phyloP scores from a whole-genome alignment of 1,284 basidiomycete genomes.

The Rhizoctonia solani region DNA sequence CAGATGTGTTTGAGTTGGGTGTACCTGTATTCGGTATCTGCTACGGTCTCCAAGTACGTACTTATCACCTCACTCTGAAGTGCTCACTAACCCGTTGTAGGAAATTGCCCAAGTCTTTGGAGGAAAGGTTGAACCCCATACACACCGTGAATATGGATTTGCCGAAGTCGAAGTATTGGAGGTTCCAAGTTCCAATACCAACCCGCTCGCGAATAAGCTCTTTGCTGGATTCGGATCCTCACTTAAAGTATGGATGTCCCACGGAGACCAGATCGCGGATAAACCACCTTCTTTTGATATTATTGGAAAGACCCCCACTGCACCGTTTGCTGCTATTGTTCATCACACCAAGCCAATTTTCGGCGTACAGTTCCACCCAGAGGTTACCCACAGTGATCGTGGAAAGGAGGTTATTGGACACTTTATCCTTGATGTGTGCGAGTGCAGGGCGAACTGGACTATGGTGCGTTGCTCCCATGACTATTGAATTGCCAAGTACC shows the following conservation, averaged over 20 bases:
- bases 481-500: slow-evolving; percentile 3
- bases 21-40: slow-evolving; percentile 97
- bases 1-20: slow-evolving; percentile 88
- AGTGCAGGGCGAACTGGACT: slow-evolving; percentile 86
- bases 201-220: slow-evolving; percentile 68
- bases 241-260: slow-evolving; percentile 97
- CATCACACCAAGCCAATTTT: slow-evolving; percentile 91
- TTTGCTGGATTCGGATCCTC: slow-evolving; percentile 51
- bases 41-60: slow-evolving; percentile 89
- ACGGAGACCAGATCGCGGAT: slow-evolving; percentile 90
- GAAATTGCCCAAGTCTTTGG: slow-evolving; percentile 93
- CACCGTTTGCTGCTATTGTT: slow-evolving; percentile 92
- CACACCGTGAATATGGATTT: slow-evolving; percentile 95
- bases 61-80: not conserved
- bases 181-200: slow-evolving; percentile 56
- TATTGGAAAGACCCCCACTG: slow-evolving; percentile 85
- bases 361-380: slow-evolving; percentile 99
- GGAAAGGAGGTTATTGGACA: slow-evolving; percentile 90
- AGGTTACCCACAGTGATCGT: slow-evolving; percentile 92
- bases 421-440: slow-evolving; percentile 87
- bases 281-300: slow-evolving; percentile 85
- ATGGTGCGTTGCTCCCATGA: slow-evolving; percentile 64
- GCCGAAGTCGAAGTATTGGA: slow-evolving; percentile 80
- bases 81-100: slow-evolving; percentile 51
- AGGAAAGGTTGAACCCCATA: slow-evolving; percentile 86